Evolutionary conservation across 1,284 basidiomycete species (phyloP).

Genomic region (Garcileccinum viscosum): DNA sequence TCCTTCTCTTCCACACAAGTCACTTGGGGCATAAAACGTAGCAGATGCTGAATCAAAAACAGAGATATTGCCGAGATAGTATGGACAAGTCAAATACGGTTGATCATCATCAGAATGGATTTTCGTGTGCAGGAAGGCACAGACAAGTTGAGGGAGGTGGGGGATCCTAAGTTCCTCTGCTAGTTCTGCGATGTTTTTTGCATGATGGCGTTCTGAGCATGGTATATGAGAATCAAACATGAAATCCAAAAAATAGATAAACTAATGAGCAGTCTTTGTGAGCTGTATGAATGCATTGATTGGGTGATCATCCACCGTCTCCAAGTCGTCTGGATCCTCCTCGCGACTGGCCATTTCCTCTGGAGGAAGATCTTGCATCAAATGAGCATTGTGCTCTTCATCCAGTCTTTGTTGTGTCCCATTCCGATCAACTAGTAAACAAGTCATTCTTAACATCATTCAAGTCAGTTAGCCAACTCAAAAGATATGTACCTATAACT

Average conservation of each 20-base stretch:
- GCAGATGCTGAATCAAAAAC: constrained; percentile 13
- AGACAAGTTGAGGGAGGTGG: constrained; percentile 3
- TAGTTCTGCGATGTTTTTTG: background rate
- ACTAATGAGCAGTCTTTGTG: background rate
- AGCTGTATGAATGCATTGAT: background rate
- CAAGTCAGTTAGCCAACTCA: background rate
- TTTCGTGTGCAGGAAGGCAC: constrained; percentile 32
- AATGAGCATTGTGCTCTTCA: background rate
- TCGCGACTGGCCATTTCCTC: background rate
- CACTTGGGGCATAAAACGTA: constrained; percentile 14
- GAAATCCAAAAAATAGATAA: background rate
- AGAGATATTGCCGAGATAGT: background rate
- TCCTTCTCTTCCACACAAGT: constrained; percentile 11
- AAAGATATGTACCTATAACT: background rate
- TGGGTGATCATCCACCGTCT: background rate
- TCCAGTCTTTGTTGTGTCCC: background rate
- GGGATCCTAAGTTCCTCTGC: constrained; percentile 5
- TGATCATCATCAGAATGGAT: constrained; percentile 20
- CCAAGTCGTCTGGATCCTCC: background rate
- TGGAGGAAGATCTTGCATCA: background rate
- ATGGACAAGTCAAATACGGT: background rate
- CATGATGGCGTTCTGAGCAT: constrained; percentile 4
- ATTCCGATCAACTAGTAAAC: background rate
- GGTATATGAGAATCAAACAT: background rate
- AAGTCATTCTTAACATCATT: background rate